Evolutionary conservation across 2,329 filamentous ascomycete genomes (phyloP).

Genomic region (Colletotrichum costaricense): DNA sequence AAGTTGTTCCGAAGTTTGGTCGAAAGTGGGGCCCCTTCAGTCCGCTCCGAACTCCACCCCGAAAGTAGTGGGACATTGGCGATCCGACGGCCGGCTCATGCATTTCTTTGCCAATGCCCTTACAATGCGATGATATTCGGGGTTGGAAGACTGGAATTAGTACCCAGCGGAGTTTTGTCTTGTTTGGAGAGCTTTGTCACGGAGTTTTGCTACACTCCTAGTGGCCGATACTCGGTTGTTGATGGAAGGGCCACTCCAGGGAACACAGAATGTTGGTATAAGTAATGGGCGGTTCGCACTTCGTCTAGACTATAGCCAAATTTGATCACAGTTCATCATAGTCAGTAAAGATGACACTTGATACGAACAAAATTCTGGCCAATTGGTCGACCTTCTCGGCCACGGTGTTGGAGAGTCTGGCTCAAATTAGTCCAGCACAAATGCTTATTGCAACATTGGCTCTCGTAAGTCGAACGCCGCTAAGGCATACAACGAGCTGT

Average conservation of each 20-base stretch:
- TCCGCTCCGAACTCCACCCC: too few species aligned
- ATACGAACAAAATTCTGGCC: too few species aligned
- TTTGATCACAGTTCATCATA: too few species aligned
- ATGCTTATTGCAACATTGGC: background rate
- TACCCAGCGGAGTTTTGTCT: background rate
- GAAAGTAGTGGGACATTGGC: too few species aligned
- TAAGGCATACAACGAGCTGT: fast-evolving
- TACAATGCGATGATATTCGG: background rate
- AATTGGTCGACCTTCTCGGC: background rate
- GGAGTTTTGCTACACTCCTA: background rate
- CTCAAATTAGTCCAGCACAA: background rate
- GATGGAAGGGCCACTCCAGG: too few species aligned
- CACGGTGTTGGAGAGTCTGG: background rate
- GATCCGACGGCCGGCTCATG: background rate
- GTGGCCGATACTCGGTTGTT: too few species aligned
- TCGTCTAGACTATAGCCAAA: too few species aligned
- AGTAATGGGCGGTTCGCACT: too few species aligned
- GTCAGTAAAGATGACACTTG: too few species aligned
- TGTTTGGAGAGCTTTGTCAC: background rate
- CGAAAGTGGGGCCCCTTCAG: too few species aligned
- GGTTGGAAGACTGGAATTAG: background rate
- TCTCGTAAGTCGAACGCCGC: background rate
- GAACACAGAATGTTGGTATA: too few species aligned
- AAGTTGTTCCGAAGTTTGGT: too few species aligned
- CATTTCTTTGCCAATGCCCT: background rate